Evolutionary conservation across 306 rosid genomes (phyloP).

Genomic region (Medicago lupulina): DNA sequence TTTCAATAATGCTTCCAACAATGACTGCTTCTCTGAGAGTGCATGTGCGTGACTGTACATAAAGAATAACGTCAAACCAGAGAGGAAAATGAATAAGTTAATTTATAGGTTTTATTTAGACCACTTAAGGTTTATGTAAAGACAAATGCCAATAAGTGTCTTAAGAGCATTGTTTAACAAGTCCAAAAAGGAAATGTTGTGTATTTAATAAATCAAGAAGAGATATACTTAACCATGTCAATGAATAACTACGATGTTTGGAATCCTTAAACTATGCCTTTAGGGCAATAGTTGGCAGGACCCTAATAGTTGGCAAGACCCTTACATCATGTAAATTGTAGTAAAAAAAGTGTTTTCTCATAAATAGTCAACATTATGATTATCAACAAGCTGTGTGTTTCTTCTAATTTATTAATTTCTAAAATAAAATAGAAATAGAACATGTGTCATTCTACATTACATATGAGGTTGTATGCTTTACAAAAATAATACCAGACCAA

Average conservation of each 20-base stretch:
- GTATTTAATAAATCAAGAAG: no score
- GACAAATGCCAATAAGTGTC: no score
- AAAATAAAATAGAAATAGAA: constrained; percentile 1
- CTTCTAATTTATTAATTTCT: constrained; percentile 4
- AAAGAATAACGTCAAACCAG: constrained; percentile 41
- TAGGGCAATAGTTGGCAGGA: no score
- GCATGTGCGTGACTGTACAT: constrained; percentile 77
- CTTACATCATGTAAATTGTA: no score
- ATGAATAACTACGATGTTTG: no score
- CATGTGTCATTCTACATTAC: constrained; percentile 8
- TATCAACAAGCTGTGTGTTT: constrained; percentile 1
- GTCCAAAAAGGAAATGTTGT: no score
- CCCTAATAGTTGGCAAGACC: no score
- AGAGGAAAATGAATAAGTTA: background rate
- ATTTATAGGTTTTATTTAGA: constrained; percentile 9
- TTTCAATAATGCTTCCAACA: constrained; percentile 83
- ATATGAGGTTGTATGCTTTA: background rate
- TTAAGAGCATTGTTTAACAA: no score
- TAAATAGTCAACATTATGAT: background rate
- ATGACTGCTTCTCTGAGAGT: constrained; percentile 94
- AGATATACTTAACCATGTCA: no score
- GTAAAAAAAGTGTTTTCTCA: no score
- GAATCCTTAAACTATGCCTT: no score
- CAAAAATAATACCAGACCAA: background rate
- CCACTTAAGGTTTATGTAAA: background rate